Evolutionary conservation across 768 basidiomycete genomes (phyloP).

Genomic region (Hebeloma cylindrosporum): DNA sequence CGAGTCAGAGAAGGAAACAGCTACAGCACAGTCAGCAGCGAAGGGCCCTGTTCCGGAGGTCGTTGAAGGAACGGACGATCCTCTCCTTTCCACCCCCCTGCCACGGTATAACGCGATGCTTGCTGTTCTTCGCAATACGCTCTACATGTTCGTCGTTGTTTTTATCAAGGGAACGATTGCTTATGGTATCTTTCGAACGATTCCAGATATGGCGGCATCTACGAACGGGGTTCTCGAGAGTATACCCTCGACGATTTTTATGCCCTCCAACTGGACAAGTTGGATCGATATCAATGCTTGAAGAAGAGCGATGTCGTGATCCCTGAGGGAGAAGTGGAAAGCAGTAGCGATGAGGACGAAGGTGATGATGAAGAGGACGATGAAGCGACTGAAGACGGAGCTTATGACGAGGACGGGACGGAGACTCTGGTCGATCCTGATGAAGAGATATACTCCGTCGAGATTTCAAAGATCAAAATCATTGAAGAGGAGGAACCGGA

Average conservation of each 20-base stretch:
- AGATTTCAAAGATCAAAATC: slow-evolving; percentile 6
- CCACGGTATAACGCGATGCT: slow-evolving; percentile 89
- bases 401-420: slow-evolving; percentile 35
- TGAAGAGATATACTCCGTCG: slow-evolving; percentile 24
- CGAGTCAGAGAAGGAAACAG: background rate
- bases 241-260: slow-evolving; percentile 91
- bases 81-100: slow-evolving; percentile 60
- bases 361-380: slow-evolving; percentile 57
- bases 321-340: slow-evolving; percentile 58
- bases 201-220: slow-evolving; percentile 83
- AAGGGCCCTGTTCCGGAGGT: slow-evolving; percentile 4
- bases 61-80: slow-evolving; percentile 58
- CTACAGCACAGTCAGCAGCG: background rate
- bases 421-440: slow-evolving; percentile 31
- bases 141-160: slow-evolving; percentile 64
- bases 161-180: background rate
- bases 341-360: slow-evolving; percentile 61
- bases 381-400: slow-evolving; percentile 42
- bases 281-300: slow-evolving; percentile 76
- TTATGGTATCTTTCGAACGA: background rate
- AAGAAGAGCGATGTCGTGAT: slow-evolving; percentile 65
- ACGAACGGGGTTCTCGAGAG: slow-evolving; percentile 78
- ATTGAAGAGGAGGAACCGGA: slow-evolving; percentile 8
- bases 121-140: slow-evolving; percentile 76
- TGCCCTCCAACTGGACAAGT: slow-evolving; percentile 76